Base-by-base conservation (phyloP, 129 eudicot species). In the Solidago caesia region DNA sequence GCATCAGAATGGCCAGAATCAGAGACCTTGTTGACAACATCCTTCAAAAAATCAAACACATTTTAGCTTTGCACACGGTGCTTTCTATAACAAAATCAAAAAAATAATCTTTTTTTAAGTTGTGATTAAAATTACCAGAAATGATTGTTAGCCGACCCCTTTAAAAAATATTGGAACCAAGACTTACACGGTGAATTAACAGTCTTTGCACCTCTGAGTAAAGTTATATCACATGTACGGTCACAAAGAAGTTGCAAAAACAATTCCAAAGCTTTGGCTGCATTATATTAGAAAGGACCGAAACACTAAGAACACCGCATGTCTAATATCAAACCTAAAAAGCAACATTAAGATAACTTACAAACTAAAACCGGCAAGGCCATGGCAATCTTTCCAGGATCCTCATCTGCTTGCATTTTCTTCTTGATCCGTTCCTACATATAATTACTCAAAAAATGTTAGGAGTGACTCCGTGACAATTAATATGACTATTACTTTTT, bases 321-420 rank as follows among this genome's bases (percentile, higher is more conserved):
- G 45, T 26, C 9, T 41, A 41, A 48, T 39, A 9, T 15, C 5
- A 57, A 48, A 62, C 42, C n/a, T 55, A 44, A 48, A 57, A 57
- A 33, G 57, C 57, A 11, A 60, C 13, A 73, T 39, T 42, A 67
- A 77, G 44, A 56, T n/a, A n/a, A 89, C 97, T 77, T 68, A 91
- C 96, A 91, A 25, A 91, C 97, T 85, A 91, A 74, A 85, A 91
- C 90, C 13, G 96, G 97, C 25, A 91, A 96, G 8, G 96, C 97
- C 92, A 89, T 83, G 67, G 97, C 97, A 67, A 91, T 91, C 84
- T 91, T 91, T 73, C 97, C 97, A 5, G 88, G 89, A 58, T 91
- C 97, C 80, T 91, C 97, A 78, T 91, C 96, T 48, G 97, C 92
- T 84, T 91, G 97, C 97, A 91, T 91, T 9, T 88, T 91, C 68